Evolutionary conservation across 257 asterid species (phyloP).

Genomic region (Capsicum chinense): DNA sequence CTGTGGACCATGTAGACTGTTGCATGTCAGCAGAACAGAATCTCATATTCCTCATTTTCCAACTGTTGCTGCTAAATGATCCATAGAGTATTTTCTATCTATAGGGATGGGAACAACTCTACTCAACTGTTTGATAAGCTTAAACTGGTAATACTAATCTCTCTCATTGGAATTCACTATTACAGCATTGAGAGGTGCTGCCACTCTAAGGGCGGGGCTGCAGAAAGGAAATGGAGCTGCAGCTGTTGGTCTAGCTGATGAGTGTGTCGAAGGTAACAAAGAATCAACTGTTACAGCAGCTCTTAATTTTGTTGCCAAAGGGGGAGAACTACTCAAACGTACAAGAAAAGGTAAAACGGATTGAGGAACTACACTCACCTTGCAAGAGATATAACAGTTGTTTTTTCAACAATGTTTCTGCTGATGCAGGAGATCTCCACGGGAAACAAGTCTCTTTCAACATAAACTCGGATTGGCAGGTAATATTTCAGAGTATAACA

Average conservation of each 20-base stretch:
- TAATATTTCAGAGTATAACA: slow-evolving; percentile 29
- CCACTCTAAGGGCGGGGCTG: slow-evolving; percentile 68
- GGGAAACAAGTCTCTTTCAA: slow-evolving; percentile 82
- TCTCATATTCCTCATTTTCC: background rate
- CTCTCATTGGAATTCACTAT: slow-evolving; percentile 18
- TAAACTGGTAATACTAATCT: background rate
- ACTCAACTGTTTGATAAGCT: slow-evolving; percentile 1
- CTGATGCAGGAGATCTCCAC: slow-evolving; percentile 80
- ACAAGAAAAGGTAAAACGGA: slow-evolving; percentile 72
- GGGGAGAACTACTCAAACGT: slow-evolving; percentile 81
- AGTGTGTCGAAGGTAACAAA: slow-evolving; percentile 47
- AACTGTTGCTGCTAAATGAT: background rate
- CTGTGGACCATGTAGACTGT: background rate
- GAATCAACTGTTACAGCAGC: slow-evolving; percentile 55
- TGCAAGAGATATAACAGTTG: slow-evolving; percentile 2
- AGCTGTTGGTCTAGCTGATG: slow-evolving; percentile 51
- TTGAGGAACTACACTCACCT: slow-evolving; percentile 22
- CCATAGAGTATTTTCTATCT: background rate
- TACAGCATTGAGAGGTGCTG: slow-evolving; percentile 84
- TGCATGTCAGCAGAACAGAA: background rate
- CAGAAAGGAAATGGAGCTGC: slow-evolving; percentile 59
- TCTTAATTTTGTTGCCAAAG: slow-evolving; percentile 60
- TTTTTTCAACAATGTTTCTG: slow-evolving; percentile 26
- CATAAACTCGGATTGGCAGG: slow-evolving; percentile 72
- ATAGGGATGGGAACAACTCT: background rate